These are phyloP conservation scores for Aspergillus oerlinghausenensis DNA, from an alignment of 2,329 filamentous ascomycete species.

Conservation along the genomic window DNA sequence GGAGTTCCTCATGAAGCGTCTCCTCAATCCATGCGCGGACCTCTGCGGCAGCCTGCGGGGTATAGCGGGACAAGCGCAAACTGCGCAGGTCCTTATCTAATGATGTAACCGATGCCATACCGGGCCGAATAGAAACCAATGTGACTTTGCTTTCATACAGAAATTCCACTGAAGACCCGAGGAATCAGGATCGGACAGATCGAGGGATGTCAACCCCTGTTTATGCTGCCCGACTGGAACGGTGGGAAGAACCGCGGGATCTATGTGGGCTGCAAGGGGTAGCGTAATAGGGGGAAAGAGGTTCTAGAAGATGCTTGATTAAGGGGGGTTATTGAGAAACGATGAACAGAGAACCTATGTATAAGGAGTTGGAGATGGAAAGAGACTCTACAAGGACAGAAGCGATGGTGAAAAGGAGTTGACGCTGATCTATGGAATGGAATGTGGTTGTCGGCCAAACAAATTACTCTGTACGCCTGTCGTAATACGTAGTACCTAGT, in stretches of 20 bases:
- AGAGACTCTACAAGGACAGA: background rate
- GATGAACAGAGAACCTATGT: background rate
- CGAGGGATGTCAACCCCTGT: background rate
- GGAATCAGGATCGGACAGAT: background rate
- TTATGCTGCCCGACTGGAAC: background rate
- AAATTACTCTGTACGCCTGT: constrained; percentile 1
- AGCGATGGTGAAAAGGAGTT: background rate
- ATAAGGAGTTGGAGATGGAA: background rate
- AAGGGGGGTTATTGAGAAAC: background rate
- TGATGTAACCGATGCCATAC: constrained; percentile 89
- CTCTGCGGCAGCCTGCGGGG: constrained; percentile 82
- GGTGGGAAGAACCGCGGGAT: background rate
- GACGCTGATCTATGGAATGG: constrained; percentile 7
- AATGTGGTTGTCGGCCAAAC: constrained; percentile 19
- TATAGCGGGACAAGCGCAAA: constrained; percentile 89
- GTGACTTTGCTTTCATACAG: background rate
- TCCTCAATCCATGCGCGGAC: constrained; percentile 81
- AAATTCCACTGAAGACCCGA: background rate
- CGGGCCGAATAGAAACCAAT: constrained; percentile 7
- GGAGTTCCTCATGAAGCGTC: constrained; percentile 67
- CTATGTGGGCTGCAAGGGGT: background rate
- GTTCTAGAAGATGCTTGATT: background rate
- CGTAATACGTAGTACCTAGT: too few species aligned
- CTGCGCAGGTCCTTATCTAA: constrained; percentile 94
- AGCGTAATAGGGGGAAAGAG: background rate